Base-by-base conservation (phyloP, 441 rosid genomes). In the Gossypium aridum region DNA sequence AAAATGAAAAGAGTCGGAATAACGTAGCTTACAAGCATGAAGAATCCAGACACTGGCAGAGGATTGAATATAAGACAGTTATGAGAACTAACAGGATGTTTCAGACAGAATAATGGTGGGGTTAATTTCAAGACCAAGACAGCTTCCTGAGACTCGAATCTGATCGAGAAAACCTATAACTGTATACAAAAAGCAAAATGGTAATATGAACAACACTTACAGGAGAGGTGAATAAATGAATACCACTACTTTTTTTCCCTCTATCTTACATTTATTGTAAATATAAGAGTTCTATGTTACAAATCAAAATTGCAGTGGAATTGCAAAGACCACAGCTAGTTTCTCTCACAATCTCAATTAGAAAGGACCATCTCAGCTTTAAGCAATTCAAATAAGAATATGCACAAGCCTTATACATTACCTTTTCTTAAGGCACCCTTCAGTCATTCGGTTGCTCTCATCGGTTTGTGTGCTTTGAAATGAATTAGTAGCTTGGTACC, bases 271-370 rank as follows among this genome's bases (percentile, higher is more conserved):
- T 76, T 79, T 81, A 78, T 77, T 70, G 64, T 61, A 77, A 80
- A 75, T 84, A 81, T 68, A 83, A 76, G 71, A 78, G 79, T 78
- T 72, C 65, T 82, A 88, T 85, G 88, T 82, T 86, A 86, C 88
- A 83, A 80, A 86, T 80, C 92, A 88, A 88, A 86, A 88, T 82
- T 85, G 83, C 76, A 65, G 83, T 78, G 85, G 84, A 59, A 75
- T 71, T 66, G 79, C 76, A 56, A 76, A 79, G 66, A 74, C 83
- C 83, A 75, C 80, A 74, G 72, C 80, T 80, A 66, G 65, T 76
- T 79, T 81, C 82, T 71, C 84, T 67, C 51, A 51, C 78, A 72
- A 70, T 76, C 82, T 75, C 81, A 84, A 80, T 78, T 65, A 73
- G 74, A 71, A 76, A 76, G 67, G 67, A 75, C 39, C 77, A 70